Evolutionary conservation across 768 basidiomycete genomes (phyloP).

Genomic region (Serendipita vermifera): DNA sequence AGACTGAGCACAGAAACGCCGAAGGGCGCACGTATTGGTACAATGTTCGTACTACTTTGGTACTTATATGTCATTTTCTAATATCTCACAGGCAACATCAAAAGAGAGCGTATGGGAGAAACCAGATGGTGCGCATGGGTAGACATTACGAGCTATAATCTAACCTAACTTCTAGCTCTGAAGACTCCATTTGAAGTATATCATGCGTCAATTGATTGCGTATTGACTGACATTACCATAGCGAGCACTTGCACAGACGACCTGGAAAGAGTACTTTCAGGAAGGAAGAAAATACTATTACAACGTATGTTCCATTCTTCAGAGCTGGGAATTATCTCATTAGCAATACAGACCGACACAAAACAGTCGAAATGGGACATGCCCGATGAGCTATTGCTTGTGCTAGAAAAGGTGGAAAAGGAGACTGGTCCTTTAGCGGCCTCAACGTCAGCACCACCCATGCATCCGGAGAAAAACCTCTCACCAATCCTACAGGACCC

Average conservation of each 20-base stretch:
- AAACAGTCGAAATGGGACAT: conserved; percentile 98
- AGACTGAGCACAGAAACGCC: conserved; percentile 91
- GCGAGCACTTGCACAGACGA: conserved; percentile 78
- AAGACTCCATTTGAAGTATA: conserved; percentile 85
- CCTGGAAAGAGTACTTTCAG: conserved; percentile 95
- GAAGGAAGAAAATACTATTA: conserved; percentile 87
- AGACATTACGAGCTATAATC: neutral
- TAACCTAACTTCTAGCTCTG: conserved; percentile 39
- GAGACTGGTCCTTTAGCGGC: conserved; percentile 36
- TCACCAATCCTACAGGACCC: too few species aligned
- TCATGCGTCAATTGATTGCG: neutral
- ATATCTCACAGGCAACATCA: conserved; percentile 37
- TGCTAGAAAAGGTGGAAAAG: conserved; percentile 77
- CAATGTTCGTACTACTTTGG: conserved; percentile 30
- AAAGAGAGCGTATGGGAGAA: conserved; percentile 97
- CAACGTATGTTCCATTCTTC: conserved; percentile 39
- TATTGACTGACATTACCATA: conserved; percentile 23
- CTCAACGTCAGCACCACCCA: conserved; percentile 20
- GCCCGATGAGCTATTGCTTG: conserved; percentile 80
- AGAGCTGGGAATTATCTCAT: conserved; percentile 8
- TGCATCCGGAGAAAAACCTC: too few species aligned
- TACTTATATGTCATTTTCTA: neutral
- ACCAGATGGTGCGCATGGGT: conserved; percentile 56
- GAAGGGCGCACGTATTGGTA: conserved; percentile 99
- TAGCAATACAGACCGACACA: conserved; percentile 46